Evolutionary conservation across 495 filamentous ascomycete genomes (phyloP), one percentile per base, ranked within the genome.

Genomic region (Xylaria longipes): DNA sequence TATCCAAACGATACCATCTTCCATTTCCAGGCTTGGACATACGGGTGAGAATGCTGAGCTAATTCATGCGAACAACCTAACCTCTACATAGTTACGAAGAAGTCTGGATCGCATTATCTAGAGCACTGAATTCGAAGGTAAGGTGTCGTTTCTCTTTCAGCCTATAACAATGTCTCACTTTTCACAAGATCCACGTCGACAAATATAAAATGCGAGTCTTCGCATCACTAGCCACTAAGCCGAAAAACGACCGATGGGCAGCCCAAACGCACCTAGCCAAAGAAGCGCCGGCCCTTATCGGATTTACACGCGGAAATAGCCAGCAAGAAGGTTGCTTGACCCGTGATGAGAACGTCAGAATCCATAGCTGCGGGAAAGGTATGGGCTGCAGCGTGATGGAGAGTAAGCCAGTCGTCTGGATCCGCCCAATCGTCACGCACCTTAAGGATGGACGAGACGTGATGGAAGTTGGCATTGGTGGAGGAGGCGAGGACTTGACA

Each of bases 11-110:
- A 95, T 29, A 97, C 93, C 0, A 81, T 90, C 6, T 97, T 98
- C 75, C 92, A 97, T 79, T 88, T 98, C 61, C 86, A 93, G 61
- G 88, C 94, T 3, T 98, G 95, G 95, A 98, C 95, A 1, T 97
- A 96, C 78, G 95, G 95, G 63, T 91, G 87, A 75, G 81, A 72
- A 9, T n/a, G 25, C 0, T 8, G n/a, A 17, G 27, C 5, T 45
- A n/a, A 25, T 31, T 58, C 7, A 12, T 56, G 2, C 22, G 3
- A 25, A 15, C 17, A 31, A 25, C n/a, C 62, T 66, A 29, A 46
- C 71, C 68, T 22, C 68, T 8, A 6, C 12, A 14, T 33, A 85
- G 83, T 20, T 93, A 94, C 62, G 94, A 97, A 78, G 93, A 97
- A 68, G 94, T 97, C 0, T 98, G 94, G 94, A 84, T 93, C 68